These are phyloP conservation scores for Lichtheimia ornata DNA, from an alignment of 371 early-diverging fungal species.

Conservation along the genomic window DNA sequence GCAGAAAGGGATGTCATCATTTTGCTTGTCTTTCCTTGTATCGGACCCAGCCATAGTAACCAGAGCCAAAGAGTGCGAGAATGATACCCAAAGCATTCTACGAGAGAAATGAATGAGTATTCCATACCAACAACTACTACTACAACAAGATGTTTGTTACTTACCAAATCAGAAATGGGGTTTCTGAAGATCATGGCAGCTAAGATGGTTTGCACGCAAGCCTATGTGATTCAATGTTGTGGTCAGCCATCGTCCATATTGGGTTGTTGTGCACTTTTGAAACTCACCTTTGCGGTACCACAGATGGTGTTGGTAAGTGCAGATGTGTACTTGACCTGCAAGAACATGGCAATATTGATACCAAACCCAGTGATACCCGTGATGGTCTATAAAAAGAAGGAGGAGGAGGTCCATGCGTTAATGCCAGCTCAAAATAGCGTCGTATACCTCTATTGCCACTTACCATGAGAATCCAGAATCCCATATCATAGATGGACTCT, in stretches of 20 bases:
- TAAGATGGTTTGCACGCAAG: slow-evolving; percentile 71
- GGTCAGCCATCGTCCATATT: background rate
- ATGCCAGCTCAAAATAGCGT: background rate
- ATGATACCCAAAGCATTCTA: slow-evolving; percentile 72
- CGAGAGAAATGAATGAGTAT: background rate
- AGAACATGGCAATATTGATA: slow-evolving; percentile 78
- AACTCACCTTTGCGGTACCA: slow-evolving; percentile 68
- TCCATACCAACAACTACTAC: background rate
- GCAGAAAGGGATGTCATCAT: slow-evolving; percentile 12
- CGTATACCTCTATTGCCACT: background rate
- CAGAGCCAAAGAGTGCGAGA: slow-evolving; percentile 67
- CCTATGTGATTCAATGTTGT: slow-evolving; percentile 19
- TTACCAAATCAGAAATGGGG: slow-evolving; percentile 65
- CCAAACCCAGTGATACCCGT: slow-evolving; percentile 74
- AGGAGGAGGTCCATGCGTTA: background rate
- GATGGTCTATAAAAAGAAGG: slow-evolving; percentile 40
- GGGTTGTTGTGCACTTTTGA: background rate
- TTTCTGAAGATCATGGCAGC: slow-evolving; percentile 72
- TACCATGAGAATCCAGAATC: slow-evolving; percentile 73
- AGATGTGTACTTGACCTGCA: slow-evolving; percentile 79
- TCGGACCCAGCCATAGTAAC: slow-evolving; percentile 69
- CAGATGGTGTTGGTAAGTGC: slow-evolving; percentile 78
- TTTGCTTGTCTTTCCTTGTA: slow-evolving; percentile 62
- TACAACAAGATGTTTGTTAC: slow-evolving; percentile 6
- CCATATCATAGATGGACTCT: slow-evolving; percentile 49